phyloP scores from a whole-genome alignment of 352 stramenopile species.

The Phytopythium ostracodes region DNA sequence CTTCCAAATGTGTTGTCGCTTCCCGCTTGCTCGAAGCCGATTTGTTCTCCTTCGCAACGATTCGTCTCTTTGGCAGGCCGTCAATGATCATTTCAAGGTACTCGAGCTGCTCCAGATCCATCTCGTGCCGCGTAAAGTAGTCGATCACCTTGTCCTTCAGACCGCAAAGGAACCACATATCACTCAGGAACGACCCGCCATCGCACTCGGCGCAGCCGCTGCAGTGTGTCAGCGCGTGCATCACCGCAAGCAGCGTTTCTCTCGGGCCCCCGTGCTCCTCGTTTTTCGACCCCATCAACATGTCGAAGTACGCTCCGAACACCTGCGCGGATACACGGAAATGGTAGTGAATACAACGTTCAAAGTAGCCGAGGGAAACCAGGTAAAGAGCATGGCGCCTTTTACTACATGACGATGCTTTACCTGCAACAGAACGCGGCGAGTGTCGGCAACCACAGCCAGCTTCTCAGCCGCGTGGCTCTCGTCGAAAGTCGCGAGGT shows the following conservation, averaged over 20 bases:
- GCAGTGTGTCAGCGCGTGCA: slow-evolving; percentile 62
- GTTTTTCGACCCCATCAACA: slow-evolving; percentile 22
- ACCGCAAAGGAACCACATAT: slow-evolving; percentile 59
- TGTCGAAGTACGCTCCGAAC: slow-evolving; percentile 27
- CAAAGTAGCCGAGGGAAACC: no score
- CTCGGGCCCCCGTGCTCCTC: slow-evolving; percentile 14
- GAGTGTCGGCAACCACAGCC: slow-evolving; percentile 40
- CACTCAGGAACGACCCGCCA: slow-evolving; percentile 65
- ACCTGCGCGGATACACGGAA: slow-evolving; percentile 8
- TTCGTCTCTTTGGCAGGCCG: slow-evolving; percentile 42
- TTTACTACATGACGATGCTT: slow-evolving; percentile 6
- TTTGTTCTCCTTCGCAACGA: slow-evolving; percentile 8
- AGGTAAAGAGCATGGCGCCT: no score
- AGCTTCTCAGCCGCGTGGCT: slow-evolving; percentile 19
- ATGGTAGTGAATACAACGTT: background rate
- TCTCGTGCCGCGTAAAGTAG: slow-evolving; percentile 46
- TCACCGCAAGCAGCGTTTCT: slow-evolving; percentile 48
- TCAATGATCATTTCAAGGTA: slow-evolving; percentile 77
- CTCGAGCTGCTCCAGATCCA: slow-evolving; percentile 56
- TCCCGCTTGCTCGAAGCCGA: slow-evolving; percentile 5
- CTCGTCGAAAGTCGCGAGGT: slow-evolving; percentile 40
- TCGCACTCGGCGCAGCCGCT: slow-evolving; percentile 43
- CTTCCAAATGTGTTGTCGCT: background rate
- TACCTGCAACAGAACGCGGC: slow-evolving; percentile 40
- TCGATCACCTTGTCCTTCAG: slow-evolving; percentile 58